Base-by-base conservation (phyloP, 2,329 filamentous ascomycete species). In the Ceratocystis ficicola region DNA sequence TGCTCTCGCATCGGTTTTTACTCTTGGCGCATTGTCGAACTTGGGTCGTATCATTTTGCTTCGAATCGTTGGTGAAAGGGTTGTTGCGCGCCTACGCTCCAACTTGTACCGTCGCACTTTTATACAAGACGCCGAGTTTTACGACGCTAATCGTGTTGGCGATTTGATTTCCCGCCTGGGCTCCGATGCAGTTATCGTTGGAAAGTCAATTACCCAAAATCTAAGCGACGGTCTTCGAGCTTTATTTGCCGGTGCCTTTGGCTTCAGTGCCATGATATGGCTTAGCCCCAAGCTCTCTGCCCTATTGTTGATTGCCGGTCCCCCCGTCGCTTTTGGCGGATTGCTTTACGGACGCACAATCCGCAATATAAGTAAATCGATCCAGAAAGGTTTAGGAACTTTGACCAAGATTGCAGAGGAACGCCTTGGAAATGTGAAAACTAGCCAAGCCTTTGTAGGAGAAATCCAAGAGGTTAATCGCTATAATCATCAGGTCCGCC, bases 321-420 rank as follows among this genome's bases (percentile, higher is more conserved):
- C 94, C 6, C 92, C 94, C 1, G 87, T 99, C 68, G 94, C 91
- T 7, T 80, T 96, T 25, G 89, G 88, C 25, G 92, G 94, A 25
- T 91, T 96, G 74, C 83, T 99, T 73, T 97, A 96, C 70, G 94
- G 94, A 68, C 84, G 93, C 69, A 82, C 88, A 32, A 92, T 97
- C 71, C 84, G 95, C 67, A 95, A 91, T 71, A 78, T 99, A 68
- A 96, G 91, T 74, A 86, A 93, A 62, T 87, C 90, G 70, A 96
- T 97, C 63, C 94, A 99, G 76, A 91, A 90, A 77, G 96, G 95
- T 70, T 78, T 99, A 12, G 94, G 94, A 70, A 89, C 89, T 0
- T 77, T 99, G 70, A 96, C 93, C 44, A 99, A 97, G 77, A 95
- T 99, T 73, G 94, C 94, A 0, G 95, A 99, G 77, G 95, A 99